Evolutionary conservation across 441 rosid species (phyloP).

Genomic region (Gossypium schwendimanii): DNA sequence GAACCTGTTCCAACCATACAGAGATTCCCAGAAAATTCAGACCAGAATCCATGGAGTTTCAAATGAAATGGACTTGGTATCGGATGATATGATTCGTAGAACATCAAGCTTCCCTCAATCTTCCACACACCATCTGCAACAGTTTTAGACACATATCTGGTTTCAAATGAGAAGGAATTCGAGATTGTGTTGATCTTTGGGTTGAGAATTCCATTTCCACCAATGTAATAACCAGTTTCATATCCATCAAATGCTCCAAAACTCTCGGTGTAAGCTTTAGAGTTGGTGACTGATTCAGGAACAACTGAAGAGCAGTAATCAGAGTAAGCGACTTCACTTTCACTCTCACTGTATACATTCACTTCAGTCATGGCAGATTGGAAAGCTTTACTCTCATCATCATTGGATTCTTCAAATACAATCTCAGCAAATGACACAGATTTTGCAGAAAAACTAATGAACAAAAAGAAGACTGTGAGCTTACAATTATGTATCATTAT

Average conservation of each 20-base stretch:
- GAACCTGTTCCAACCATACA: conserved; percentile 29
- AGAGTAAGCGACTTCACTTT: background rate
- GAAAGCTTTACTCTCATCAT: background rate
- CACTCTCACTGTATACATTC: background rate
- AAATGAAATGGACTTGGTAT: background rate
- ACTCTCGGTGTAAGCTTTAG: background rate
- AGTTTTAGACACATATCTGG: background rate
- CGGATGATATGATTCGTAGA: background rate
- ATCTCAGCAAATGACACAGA: background rate
- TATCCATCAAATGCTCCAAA: background rate
- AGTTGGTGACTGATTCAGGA: background rate
- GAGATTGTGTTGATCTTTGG: background rate
- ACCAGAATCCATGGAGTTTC: conserved; percentile 33
- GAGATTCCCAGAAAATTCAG: conserved; percentile 27
- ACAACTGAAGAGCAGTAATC: conserved; percentile 22
- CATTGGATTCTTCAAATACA: too few species aligned
- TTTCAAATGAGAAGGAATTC: background rate
- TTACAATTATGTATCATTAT: background rate
- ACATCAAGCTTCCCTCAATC: background rate
- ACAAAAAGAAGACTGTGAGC: background rate
- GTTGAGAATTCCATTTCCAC: conserved; percentile 10
- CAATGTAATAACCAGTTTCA: conserved; percentile 19
- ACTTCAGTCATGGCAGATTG: background rate
- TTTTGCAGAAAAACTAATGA: background rate
- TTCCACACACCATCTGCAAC: background rate